These are phyloP conservation scores for Litsea cubeba DNA, from an alignment of 164 flowering plant genomes.

Conservation along the genomic window DNA sequence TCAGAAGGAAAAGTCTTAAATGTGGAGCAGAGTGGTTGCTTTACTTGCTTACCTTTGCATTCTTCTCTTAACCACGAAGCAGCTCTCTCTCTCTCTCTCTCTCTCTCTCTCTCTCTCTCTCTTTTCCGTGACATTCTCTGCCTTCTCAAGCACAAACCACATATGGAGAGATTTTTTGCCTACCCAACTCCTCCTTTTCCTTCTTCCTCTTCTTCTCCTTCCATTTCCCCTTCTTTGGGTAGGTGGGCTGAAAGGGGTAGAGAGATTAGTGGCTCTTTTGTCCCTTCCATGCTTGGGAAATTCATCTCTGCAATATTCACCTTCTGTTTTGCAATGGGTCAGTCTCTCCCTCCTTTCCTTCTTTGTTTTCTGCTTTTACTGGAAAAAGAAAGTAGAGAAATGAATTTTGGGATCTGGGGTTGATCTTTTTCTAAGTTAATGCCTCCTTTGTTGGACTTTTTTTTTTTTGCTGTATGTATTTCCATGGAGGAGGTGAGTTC, in stretches of 20 bases:
- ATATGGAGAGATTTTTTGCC: slow-evolving; percentile 50
- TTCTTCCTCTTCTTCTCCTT: slow-evolving; percentile 5
- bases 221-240: slow-evolving; percentile 22
- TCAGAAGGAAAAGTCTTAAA: too few species aligned
- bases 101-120: neutral
- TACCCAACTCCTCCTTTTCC: slow-evolving; percentile 37
- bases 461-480: too few species aligned
- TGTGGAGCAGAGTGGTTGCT: too few species aligned
- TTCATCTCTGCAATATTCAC: slow-evolving; percentile 74
- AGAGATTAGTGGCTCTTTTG: slow-evolving; percentile 34
- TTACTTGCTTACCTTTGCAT: neutral
- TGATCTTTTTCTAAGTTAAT: neutral
- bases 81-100: neutral
- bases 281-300: slow-evolving; percentile 61
- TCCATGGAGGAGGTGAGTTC: neutral
- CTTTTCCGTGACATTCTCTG: neutral
- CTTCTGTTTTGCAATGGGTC: slow-evolving; percentile 76
- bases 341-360: slow-evolving; percentile 14
- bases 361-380: too few species aligned
- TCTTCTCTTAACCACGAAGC: slow-evolving; percentile 37
- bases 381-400: too few species aligned
- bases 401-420: too few species aligned
- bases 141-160: neutral
- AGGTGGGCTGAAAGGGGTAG: slow-evolving; percentile 27
- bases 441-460: too few species aligned